Evolutionary conservation across 768 basidiomycete species (phyloP).

Genomic region (Amanita inopinata): DNA sequence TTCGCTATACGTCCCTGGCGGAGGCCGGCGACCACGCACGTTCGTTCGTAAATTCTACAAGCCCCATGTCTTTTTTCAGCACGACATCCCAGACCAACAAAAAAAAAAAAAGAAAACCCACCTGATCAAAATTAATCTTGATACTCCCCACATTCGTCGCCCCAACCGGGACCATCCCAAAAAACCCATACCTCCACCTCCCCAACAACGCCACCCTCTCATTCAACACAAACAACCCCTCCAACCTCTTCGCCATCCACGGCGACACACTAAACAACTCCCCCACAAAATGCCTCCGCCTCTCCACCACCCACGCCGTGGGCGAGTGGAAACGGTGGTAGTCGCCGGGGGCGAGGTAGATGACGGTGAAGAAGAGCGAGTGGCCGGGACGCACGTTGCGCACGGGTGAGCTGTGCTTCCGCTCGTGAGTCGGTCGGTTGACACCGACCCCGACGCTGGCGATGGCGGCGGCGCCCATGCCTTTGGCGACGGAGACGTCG

Average conservation of each 20-base stretch:
- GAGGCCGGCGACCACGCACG: constrained; percentile 59
- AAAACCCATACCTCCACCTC: constrained; percentile 92
- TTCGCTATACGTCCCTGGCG: constrained; percentile 83
- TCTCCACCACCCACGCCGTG: constrained; percentile 95
- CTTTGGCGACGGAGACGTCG: constrained; percentile 11
- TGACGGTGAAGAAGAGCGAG: constrained; percentile 84
- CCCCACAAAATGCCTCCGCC: constrained; percentile 90
- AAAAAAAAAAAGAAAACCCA: constrained; percentile 17
- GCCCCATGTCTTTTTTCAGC: background rate
- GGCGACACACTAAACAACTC: constrained; percentile 96
- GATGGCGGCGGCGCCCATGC: constrained; percentile 15
- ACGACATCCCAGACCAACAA: constrained; percentile 4
- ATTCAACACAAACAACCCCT: constrained; percentile 95
- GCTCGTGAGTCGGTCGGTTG: constrained; percentile 16
- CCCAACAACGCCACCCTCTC: constrained; percentile 95
- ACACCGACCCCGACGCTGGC: too few relatives aligned
- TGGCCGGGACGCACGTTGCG: constrained; percentile 62
- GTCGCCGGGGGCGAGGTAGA: constrained; percentile 97
- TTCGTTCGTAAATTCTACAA: constrained; percentile 83
- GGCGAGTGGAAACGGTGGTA: constrained; percentile 98
- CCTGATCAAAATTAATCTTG: constrained; percentile 90
- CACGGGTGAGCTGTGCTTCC: constrained; percentile 23
- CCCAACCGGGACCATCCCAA: constrained; percentile 94
- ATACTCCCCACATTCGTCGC: constrained; percentile 98
- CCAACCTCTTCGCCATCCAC: constrained; percentile 84